Conservation (phyloP, 257 asterid species). For the Solanum virginianum region DNA sequence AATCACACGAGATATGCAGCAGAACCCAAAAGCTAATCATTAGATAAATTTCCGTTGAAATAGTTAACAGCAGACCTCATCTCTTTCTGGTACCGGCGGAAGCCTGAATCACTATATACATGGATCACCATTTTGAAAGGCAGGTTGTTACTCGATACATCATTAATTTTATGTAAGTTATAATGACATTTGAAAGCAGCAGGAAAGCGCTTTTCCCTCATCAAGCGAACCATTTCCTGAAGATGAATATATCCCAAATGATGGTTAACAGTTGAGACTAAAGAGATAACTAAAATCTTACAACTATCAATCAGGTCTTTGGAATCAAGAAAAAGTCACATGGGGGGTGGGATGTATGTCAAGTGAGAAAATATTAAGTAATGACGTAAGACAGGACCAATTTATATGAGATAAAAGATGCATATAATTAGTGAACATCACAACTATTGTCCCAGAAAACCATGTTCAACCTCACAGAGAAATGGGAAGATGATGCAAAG, state of each 20-base stretch:
- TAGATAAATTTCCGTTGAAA: neutral
- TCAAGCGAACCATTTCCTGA: constrained; percentile 87
- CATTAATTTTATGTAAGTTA: constrained; percentile 57
- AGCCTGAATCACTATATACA: constrained; percentile 82
- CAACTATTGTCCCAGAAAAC: neutral
- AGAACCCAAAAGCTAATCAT: neutral
- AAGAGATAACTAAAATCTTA: neutral
- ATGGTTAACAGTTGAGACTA: neutral
- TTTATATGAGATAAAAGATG: neutral
- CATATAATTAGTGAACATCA: neutral
- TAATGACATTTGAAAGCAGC: constrained; percentile 81
- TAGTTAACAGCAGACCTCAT: constrained; percentile 50
- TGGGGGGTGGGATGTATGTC: too few species aligned
- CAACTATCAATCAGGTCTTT: neutral
- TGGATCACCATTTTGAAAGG: constrained; percentile 93
- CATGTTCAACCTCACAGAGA: neutral
- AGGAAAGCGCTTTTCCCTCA: constrained; percentile 68
- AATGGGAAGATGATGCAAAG: neutral
- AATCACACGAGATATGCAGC: neutral
- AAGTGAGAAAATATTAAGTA: too few species aligned
- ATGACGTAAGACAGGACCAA: neutral
- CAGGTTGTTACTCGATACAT: constrained; percentile 55
- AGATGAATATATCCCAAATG: neutral
- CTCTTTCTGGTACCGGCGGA: constrained; percentile 89
- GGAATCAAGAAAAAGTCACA: neutral